Base-by-base conservation (phyloP, 1,284 basidiomycete species). In the Papiliotrema terrestris region DNA sequence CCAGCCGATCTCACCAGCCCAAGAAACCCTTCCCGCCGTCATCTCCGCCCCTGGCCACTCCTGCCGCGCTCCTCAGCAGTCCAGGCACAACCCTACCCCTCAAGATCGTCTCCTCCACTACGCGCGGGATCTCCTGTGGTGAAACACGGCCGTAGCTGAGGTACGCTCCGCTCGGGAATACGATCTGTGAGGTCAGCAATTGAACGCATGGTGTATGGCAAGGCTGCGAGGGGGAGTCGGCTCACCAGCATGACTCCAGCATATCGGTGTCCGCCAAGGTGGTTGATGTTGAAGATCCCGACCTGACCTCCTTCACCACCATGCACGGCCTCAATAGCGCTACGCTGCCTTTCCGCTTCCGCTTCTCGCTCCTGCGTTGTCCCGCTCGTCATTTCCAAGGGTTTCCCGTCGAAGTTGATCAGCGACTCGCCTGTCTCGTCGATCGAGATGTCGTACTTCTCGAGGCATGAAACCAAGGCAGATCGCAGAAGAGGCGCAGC, bases 111-210 rank as follows among this genome's bases (percentile, higher is more conserved):
- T 91, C 86, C 65, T 85, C 82, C 43, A 96, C 91, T 51, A 96
- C 87, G 5, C 86, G 82, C 46, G 89, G 87, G 45, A 92, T 86
- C 67, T 94, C 88, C 68, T 91, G 87, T 11, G 92, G 86, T 38
- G 87, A 86, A 2, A 95, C 91, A 35, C 94, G 86, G n/a, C 93
- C 94, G 68, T 96, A 96, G 84, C 91, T 94, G 25, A 95, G 81
- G 45, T 86, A 84, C 25, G 85, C 82, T 17, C 92, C 92, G 54
- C 85, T 84, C 0, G 93, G 91, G 56, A 86, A 88, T 74, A 90
- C 86, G 67, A 95, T 88, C 89, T 91, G 49, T 14, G 11, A 17
- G 11, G 26, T 54, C 29, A 53, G n/a, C n/a, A n/a, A n/a, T n/a
- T n/a, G n/a, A n/a, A n/a, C n/a, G n/a, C n/a, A n/a, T n/a, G n/a